Evolutionary conservation across 768 basidiomycete genomes (phyloP).

Genomic region (Rhodotorula diobovata): DNA sequence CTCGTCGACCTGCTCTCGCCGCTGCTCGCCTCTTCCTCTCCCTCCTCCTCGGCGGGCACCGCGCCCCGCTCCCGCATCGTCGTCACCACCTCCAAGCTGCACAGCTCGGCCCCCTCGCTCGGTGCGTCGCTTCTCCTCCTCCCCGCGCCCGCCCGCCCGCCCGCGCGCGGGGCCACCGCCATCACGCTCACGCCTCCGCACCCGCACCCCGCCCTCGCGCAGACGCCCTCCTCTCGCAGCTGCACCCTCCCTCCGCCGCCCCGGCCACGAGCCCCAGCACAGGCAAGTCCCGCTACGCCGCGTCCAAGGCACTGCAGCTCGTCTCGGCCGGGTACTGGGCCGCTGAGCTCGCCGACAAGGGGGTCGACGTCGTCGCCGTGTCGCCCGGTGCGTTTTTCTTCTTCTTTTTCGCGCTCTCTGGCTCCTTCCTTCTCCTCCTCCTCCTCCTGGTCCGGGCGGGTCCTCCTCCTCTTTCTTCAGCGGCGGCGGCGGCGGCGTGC

Average conservation of each 20-base stretch:
- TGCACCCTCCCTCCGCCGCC: not conserved
- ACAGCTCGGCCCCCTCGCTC: not conserved
- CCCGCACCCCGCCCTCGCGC: not conserved
- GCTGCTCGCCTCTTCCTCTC: not conserved
- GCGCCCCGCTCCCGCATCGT: conserved; percentile 12
- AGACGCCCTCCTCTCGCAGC: not conserved
- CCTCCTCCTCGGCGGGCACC: rapidly evolving
- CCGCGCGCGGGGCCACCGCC: no score
- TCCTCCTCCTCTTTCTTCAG: no score
- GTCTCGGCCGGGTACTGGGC: not conserved
- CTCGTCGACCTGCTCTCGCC: conserved; percentile 2
- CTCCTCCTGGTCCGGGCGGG: no score
- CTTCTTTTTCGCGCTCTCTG: not conserved
- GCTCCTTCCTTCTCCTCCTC: no score
- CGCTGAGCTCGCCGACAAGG: not conserved
- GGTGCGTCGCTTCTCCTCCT: not conserved
- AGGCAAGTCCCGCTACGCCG: conserved; percentile 15
- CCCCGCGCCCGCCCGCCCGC: no score
- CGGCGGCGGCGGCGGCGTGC: no score
- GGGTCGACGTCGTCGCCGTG: conserved; percentile 16
- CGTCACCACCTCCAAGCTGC: conserved; percentile 17
- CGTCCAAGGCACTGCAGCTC: conserved; percentile 9
- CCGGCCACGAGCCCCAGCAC: not conserved
- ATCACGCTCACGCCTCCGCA: not conserved
- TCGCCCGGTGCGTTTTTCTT: conserved; percentile 17